These are phyloP conservation scores for Eremochloa ophiuroides DNA, from an alignment of 176 grass and related monocot genomes.

Conservation along the genomic window DNA sequence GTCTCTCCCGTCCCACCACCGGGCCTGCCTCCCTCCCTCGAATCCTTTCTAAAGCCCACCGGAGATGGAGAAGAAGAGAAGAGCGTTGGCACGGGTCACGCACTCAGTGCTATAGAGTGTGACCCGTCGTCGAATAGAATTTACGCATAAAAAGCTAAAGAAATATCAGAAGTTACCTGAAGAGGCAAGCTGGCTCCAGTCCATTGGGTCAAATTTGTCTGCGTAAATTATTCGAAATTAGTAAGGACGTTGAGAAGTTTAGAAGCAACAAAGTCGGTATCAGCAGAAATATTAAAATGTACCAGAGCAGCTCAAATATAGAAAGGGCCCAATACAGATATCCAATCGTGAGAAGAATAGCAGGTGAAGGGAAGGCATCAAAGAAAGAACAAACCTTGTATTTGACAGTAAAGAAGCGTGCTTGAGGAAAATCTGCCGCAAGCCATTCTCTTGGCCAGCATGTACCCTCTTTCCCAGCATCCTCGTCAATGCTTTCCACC, in stretches of 20 bases:
- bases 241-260: slow-evolving; percentile 19
- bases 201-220: slow-evolving; percentile 99
- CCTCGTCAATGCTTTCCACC: slow-evolving; percentile 90
- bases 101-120: too few species aligned
- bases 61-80: too few species aligned
- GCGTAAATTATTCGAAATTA: slow-evolving; percentile 48
- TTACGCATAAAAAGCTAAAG: too few species aligned
- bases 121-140: too few species aligned
- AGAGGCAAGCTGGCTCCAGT: slow-evolving; percentile 93
- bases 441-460: slow-evolving; percentile 99
- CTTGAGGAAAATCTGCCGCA: slow-evolving; percentile 80
- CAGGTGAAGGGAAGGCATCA: background rate
- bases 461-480: slow-evolving; percentile 91
- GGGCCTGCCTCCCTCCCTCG: too few species aligned
- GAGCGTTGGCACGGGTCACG: too few species aligned
- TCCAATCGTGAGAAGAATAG: background rate
- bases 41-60: too few species aligned
- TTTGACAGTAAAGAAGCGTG: slow-evolving; percentile 78
- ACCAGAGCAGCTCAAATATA: background rate
- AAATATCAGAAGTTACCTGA: slow-evolving; percentile 51
- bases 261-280: slow-evolving; percentile 17
- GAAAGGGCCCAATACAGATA: background rate
- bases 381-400: slow-evolving; percentile 77
- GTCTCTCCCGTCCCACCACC: too few species aligned
- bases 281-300: slow-evolving; percentile 4